phyloP scores from a whole-genome alignment of 1,284 basidiomycete genomes.

The Ustilago tritici region DNA sequence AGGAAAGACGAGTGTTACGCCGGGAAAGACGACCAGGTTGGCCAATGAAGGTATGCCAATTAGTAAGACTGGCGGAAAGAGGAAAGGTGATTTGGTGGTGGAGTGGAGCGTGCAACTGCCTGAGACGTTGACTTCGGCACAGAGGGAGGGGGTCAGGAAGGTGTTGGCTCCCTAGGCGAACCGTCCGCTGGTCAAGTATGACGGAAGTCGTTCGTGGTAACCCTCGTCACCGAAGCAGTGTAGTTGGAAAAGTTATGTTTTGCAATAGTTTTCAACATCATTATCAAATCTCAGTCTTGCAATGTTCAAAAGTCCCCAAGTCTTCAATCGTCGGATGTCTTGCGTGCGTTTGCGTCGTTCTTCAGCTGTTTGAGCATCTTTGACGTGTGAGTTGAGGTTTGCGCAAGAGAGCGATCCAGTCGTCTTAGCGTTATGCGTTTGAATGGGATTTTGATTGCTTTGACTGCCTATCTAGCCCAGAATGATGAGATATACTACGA shows the following conservation, averaged over 20 bases:
- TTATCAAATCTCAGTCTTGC: not conserved
- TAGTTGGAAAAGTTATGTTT: not conserved
- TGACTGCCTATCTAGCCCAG: slow-evolving; percentile 26
- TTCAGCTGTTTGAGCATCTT: too few species aligned
- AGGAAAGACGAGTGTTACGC: slow-evolving; percentile 54
- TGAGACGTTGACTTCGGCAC: slow-evolving; percentile 51
- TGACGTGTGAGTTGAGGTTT: too few species aligned
- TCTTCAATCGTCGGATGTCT: not conserved
- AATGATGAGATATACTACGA: slow-evolving; percentile 60
- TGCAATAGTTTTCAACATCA: not conserved
- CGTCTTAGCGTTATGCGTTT: not conserved
- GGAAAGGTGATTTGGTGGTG: slow-evolving; percentile 66
- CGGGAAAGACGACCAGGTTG: slow-evolving; percentile 64
- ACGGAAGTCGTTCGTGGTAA: not conserved
- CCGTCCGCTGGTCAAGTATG: not conserved
- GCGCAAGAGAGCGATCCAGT: too few species aligned
- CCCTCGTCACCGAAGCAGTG: not conserved
- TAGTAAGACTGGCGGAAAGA: slow-evolving; percentile 60
- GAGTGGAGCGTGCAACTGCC: slow-evolving; percentile 66
- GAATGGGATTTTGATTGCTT: not conserved
- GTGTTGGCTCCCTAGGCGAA: slow-evolving; percentile 43
- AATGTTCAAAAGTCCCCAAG: not conserved
- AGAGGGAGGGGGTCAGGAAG: slow-evolving; percentile 55
- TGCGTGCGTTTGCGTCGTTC: not conserved
- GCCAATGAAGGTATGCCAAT: slow-evolving; percentile 68